Conservation (phyloP, 345 rosid species). For the Murraya paniculata region DNA sequence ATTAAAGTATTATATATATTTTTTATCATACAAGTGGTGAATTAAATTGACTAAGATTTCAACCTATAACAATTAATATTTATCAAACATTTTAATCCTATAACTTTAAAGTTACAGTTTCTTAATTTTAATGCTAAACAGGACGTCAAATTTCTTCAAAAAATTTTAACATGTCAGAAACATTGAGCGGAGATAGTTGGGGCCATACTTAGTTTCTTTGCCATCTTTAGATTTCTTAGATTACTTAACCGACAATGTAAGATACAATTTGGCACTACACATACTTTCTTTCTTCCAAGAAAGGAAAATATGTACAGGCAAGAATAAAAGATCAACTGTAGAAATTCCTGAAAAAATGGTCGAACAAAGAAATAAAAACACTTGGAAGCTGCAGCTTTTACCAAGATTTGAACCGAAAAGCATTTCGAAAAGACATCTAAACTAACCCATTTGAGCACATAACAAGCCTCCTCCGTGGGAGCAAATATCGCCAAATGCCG, state of each 20-base stretch:
- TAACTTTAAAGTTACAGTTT: too few relatives aligned
- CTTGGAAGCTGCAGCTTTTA: too few relatives aligned
- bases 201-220: not conserved
- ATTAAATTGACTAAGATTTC: too few relatives aligned
- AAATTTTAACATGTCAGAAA: too few relatives aligned
- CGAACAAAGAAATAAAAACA: not conserved
- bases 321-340: not conserved
- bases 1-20: too few relatives aligned
- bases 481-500: too few relatives aligned
- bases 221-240: not conserved
- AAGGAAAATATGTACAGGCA: not conserved
- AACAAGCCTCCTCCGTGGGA: too few relatives aligned
- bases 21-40: too few relatives aligned
- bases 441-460: not conserved
- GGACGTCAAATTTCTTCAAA: too few relatives aligned
- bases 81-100: rapidly evolving
- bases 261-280: not conserved
- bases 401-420: not conserved
- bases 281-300: not conserved
- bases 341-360: not conserved
- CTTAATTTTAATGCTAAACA: too few relatives aligned
- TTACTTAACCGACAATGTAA: not conserved
- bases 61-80: too few relatives aligned
- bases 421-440: not conserved
- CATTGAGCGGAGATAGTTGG: not conserved